Evolutionary conservation across 257 asterid genomes (phyloP), one percentile per base, ranked within the genome.

Genomic region (Primulina eburnea): DNA sequence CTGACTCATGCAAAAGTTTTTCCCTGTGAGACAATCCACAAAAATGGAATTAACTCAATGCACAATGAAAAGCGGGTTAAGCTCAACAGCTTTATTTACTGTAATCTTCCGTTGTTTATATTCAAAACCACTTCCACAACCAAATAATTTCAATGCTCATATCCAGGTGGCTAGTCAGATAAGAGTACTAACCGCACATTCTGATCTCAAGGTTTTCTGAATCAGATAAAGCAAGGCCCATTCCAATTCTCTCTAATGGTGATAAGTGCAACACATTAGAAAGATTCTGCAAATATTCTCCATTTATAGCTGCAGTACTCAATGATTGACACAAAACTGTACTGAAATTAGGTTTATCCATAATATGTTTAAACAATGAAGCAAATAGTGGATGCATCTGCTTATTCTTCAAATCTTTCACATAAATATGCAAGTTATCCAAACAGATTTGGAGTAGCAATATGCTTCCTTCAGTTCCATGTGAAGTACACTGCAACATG

Each of bases 161-260:
- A 32, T 68, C 63, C 40, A 58, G 40, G 64, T 71, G 9, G 32
- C 28, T 63, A 75, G 34, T 26, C 40, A 52, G 77, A 47, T n/a
- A 40, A 65, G 55, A 71, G 71, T 37, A 80, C 92, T 85, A 72
- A 94, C 99, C 99, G 80, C 90, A 88, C 79, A 78, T 82, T 82
- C 88, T 79, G 78, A 87, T 72, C 40, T 86, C 92, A 69, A 75
- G 70, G 74, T 76, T 85, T 70, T 94, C 96, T 29, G 99, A 86
- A 73, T 82, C 86, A 8, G 93, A 89, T 79, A 94, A 71, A 32
- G 97, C 96, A 79, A 94, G 97, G 65, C 99, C 97, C 78, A 88
- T 67, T 57, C 88, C 90, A 71, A 94, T 80, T 76, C 83, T 94
- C 82, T 94, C 98, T 67, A 90, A 73, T 50, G 70, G 74, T 7